Base-by-base conservation (phyloP, 345 rosid genomes). In the Raphanus sativus region DNA sequence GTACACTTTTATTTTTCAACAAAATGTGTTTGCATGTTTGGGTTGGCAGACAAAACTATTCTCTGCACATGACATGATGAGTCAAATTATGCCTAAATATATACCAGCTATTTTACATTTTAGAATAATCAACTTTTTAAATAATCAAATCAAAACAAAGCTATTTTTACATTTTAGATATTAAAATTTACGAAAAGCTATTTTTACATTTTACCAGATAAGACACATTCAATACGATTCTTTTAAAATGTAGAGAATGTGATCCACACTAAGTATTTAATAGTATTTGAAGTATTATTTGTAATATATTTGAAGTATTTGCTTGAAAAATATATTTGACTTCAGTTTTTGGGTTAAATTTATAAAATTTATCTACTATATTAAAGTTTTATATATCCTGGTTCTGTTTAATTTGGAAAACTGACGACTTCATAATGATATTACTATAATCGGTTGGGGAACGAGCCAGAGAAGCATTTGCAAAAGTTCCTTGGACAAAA, bases 41-140 rank as follows among this genome's bases (percentile, higher is more conserved):
- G 59, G 62, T 62, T 55, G 70, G 55, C 80, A 69, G 65, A 70
- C 13, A 5, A 77, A 54, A 64, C 40, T 65, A 77, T 71, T 77
- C 73, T 77, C 58, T n/a, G 73, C 77, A 77, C 77, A 65, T 77
- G 72, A 54, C 30, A 71, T 77, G 38, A 52, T 65, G 67, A 71
- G 67, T 77, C 73, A 65, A 65, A 71, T 59, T 40, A 71, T 71
- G 52, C 80, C 54, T 64, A 77, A 69, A 33, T 29, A 25, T 62
- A 36, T 10, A 38, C 45, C 33, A 54, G 29, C 4, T 75, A 69
- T 62, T 69, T 62, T 32, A 50, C 2, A 25, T 45, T 40, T 40
- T 21, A 21, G 17, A 75, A 52, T 56, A 13, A 64, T 50, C 8
- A 6, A 34, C 7, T 33, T 4, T 32, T 5, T 55, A 42, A 59